phyloP scores from a whole-genome alignment of 768 basidiomycete genomes.

The Hemileccinum impolitum region DNA sequence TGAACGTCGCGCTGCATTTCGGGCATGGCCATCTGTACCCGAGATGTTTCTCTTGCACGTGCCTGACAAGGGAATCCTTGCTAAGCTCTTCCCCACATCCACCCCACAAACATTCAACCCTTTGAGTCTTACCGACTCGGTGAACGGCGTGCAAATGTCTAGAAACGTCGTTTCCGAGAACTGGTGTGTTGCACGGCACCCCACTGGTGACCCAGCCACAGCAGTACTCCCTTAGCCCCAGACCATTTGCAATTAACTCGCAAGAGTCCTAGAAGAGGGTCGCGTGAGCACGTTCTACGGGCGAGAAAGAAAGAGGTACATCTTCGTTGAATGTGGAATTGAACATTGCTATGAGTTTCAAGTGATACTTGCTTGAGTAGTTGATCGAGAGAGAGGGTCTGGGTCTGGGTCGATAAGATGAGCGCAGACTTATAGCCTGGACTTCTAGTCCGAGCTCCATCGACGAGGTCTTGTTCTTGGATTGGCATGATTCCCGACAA shows the following conservation, averaged over 20 bases:
- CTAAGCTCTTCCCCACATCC: constrained; percentile 14
- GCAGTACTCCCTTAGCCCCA: neutral
- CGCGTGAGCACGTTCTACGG: neutral
- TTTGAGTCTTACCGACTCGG: neutral
- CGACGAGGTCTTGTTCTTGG: too few species aligned
- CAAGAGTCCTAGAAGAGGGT: constrained; percentile 6
- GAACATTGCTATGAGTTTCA: constrained; percentile 2
- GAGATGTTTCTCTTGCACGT: constrained; percentile 26
- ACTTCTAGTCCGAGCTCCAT: constrained; percentile 8
- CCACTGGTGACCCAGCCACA: constrained; percentile 17
- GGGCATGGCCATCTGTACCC: constrained; percentile 22
- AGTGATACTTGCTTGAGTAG: neutral
- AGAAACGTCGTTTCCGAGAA: constrained; percentile 17
- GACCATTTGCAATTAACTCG: constrained; percentile 7
- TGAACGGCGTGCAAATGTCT: constrained; percentile 16
- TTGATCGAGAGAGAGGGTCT: neutral
- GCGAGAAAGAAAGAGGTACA: neutral
- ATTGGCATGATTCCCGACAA: constrained; percentile 13
- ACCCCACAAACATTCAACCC: constrained; percentile 14
- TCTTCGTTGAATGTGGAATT: constrained; percentile 13
- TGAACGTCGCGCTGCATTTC: constrained; percentile 14
- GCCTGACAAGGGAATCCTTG: constrained; percentile 15
- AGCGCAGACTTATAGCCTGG: constrained; percentile 6
- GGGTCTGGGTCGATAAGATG: neutral
- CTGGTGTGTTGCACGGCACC: neutral